Conservation (phyloP, 768 basidiomycete species). For the Macrolepiota albuminosa region DNA sequence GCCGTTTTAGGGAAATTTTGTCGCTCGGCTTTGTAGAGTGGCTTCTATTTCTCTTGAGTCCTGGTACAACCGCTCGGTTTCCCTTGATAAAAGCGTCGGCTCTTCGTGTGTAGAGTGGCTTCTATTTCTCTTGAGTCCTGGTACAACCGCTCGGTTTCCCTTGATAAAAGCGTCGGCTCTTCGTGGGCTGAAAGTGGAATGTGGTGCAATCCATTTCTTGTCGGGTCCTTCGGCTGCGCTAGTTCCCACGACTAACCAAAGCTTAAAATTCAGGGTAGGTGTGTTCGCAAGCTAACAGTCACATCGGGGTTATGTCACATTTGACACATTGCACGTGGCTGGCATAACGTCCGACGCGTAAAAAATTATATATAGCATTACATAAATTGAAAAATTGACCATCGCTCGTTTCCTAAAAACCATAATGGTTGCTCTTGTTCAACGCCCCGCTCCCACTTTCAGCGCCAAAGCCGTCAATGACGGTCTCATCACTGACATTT, state of each 20-base stretch:
- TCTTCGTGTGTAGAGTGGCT: no score
- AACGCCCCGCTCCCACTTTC: constrained; percentile 84
- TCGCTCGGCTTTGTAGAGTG: no score
- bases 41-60: no score
- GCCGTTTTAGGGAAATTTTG: no score
- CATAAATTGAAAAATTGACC: constrained; percentile 10
- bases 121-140: no score
- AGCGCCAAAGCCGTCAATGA: constrained; percentile 69
- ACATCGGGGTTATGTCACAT: neutral
- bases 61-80: no score
- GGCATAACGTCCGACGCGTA: constrained; percentile 19
- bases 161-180: no score
- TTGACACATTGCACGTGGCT: neutral
- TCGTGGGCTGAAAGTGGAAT: no score
- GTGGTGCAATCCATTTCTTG: no score
- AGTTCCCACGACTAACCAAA: neutral
- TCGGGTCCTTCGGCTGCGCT: no score
- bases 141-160: no score
- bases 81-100: no score
- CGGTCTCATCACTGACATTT: constrained; percentile 72
- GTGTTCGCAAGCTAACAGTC: neutral
- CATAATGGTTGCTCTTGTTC: constrained; percentile 59
- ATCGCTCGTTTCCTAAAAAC: neutral
- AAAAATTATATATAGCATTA: constrained; percentile 3
- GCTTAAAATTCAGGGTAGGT: neutral